phyloP scores from a whole-genome alignment of 768 basidiomycete species.

The Russula sp. region DNA sequence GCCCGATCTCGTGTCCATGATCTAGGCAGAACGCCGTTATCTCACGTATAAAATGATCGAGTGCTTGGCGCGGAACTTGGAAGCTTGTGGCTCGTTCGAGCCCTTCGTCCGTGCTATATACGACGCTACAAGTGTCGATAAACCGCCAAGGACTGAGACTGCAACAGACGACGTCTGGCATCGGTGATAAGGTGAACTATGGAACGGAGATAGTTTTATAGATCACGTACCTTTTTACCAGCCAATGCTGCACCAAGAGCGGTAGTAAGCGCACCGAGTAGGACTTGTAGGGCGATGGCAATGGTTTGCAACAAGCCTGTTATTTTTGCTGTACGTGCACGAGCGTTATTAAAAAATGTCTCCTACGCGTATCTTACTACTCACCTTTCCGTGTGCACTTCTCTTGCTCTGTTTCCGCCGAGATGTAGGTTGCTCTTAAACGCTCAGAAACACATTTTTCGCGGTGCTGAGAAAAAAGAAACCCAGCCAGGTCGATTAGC shows the following conservation, averaged over 20 bases:
- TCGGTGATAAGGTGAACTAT: not conserved
- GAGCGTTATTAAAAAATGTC: not conserved
- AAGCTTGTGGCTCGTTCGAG: slow-evolving; percentile 68
- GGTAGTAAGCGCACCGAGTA: slow-evolving; percentile 35
- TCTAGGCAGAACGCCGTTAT: slow-evolving; percentile 57
- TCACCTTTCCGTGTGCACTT: slow-evolving; percentile 8
- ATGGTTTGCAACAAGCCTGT: slow-evolving; percentile 30
- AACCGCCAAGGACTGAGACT: slow-evolving; percentile 50
- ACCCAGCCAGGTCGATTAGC: not conserved
- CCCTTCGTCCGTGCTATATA: slow-evolving; percentile 70
- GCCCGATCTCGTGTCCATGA: slow-evolving; percentile 42
- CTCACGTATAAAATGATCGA: slow-evolving; percentile 67
- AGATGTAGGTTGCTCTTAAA: slow-evolving; percentile 1
- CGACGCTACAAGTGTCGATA: slow-evolving; percentile 65
- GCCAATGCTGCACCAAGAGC: slow-evolving; percentile 32
- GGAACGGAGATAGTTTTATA: no score
- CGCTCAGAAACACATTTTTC: slow-evolving; percentile 5
- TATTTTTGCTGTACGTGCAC: slow-evolving; percentile 20
- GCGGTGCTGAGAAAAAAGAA: not conserved
- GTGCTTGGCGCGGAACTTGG: slow-evolving; percentile 54
- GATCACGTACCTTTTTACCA: slow-evolving; percentile 27
- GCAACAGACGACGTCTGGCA: slow-evolving; percentile 40
- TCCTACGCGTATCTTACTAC: not conserved
- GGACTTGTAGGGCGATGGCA: slow-evolving; percentile 35
- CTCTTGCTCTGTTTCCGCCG: not conserved